Evolutionary conservation across 1,284 basidiomycete species (phyloP).

Genomic region (Volvariella volvacea): DNA sequence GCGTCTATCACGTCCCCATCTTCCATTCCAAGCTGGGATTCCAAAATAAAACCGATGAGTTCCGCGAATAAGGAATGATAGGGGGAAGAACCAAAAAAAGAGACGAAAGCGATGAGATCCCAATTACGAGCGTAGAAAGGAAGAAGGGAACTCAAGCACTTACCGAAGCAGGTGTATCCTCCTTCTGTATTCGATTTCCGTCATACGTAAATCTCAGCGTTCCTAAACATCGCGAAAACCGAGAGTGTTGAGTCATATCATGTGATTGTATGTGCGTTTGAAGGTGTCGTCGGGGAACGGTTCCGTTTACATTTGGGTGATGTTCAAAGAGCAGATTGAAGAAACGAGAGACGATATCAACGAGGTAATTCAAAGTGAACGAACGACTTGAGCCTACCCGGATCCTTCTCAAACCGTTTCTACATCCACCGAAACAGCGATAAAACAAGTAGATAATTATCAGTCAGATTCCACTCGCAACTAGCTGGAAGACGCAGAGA

Average conservation of each 20-base stretch:
- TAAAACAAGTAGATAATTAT: conserved; percentile 1
- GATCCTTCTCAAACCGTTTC: conserved; percentile 54
- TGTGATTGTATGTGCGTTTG: no score
- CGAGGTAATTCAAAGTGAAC: no score
- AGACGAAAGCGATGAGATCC: neutral
- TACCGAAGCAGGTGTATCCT: conserved; percentile 48
- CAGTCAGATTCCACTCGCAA: neutral
- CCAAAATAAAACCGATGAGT: neutral
- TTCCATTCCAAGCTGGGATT: conserved; percentile 41
- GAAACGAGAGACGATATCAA: conserved; percentile 5
- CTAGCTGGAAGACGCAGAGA: no score
- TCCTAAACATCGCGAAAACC: conserved; percentile 21
- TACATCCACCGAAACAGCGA: conserved; percentile 17
- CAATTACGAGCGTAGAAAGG: neutral
- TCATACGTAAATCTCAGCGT: conserved; percentile 55
- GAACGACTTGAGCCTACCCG: no score
- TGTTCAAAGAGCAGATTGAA: neutral
- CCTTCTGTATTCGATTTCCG: conserved; percentile 38
- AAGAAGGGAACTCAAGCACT: conserved; percentile 11
- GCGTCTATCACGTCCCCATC: conserved; percentile 54
- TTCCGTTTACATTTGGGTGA: no score
- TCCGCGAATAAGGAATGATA: conserved; percentile 4
- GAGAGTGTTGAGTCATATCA: no score
- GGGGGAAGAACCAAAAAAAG: neutral
- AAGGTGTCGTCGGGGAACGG: no score